Base-by-base conservation (phyloP, 2,329 filamentous ascomycete genomes). In the Elsinoe ampelina region DNA sequence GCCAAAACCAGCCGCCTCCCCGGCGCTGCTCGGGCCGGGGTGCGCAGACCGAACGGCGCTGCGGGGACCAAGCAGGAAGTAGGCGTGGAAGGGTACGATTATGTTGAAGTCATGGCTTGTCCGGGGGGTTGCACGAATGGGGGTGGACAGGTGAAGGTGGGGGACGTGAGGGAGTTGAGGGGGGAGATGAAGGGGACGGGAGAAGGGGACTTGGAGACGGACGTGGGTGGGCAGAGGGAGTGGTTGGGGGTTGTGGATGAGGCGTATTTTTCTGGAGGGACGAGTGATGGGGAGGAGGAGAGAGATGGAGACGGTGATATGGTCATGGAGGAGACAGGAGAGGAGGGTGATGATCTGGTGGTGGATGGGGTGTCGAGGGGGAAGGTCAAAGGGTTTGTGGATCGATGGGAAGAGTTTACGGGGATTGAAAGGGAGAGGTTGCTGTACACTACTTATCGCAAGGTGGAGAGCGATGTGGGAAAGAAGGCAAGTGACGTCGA, bases 81-180 rank as follows among this genome's bases (percentile, higher is more conserved):
- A 1, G 42, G 39, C 12, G 52, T 55, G 4, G 54, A 56, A n/a
- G n/a, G 12, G 39, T 91, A 91, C 69, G 80, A 86, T n/a, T 97
- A 95, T 71, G 87, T 97, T 26, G 93, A 98, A 72, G 93, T 98
- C 58, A 98, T 98, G 93, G 93, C 93, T 12, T 98, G 93, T 70
- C 93, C 93, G 0, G 93, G 93, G n/a, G 93, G 93, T 2, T 98
- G 93, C 73, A 98, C 93, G 56, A 98, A 98, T 65, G 93, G 93
- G 1, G 93, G 93, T 36, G 93, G 93, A 0, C 93, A 98, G 74
- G 85, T 98, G 68, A 95, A 95, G 67, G 82, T 89, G 22, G 87
- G 89, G 55, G 93, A 97, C 68, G 82, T 87, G 5, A 73, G 71
- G 41, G 70, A 71, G 4, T 60, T 78, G 22, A 62, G 73, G 60